Percentiles rank a stretch among this genome's conserved stretches.
Conservation (phyloP, 108 stramenopile species). For the Cylindrotheca closterium region DNA sequence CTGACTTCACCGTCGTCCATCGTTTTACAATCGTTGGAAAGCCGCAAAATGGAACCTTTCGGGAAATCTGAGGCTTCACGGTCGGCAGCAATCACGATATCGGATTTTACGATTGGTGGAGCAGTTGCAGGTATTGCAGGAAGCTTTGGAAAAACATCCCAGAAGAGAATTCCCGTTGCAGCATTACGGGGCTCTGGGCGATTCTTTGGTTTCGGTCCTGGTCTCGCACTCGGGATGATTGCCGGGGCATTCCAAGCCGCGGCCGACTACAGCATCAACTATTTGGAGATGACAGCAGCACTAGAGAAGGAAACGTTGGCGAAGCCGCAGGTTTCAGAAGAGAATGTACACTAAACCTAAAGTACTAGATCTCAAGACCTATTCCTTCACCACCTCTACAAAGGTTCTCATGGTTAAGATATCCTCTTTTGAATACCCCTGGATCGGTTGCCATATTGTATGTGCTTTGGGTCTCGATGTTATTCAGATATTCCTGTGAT, state of each 20-base stretch:
- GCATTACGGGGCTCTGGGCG: constrained; percentile 12
- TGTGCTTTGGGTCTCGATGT: too few relatives aligned
- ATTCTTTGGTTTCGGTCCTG: constrained; percentile 21
- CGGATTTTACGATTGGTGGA: constrained; percentile 31
- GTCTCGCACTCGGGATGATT: constrained; percentile 20
- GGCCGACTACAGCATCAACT: constrained; percentile 13
- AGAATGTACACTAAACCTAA: neutral
- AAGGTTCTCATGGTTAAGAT: neutral
- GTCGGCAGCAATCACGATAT: constrained; percentile 8
- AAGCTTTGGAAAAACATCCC: constrained; percentile 18
- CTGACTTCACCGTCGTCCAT: constrained; percentile 17
- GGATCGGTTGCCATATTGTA: too few relatives aligned
- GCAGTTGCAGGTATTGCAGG: constrained; percentile 23
- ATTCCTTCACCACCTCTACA: neutral
- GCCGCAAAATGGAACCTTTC: neutral
- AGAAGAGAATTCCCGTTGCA: constrained; percentile 5
- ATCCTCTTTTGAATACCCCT: neutral
- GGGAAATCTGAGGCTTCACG: neutral
- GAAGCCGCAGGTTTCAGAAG: too few relatives aligned
- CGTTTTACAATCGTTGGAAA: constrained; percentile 1
- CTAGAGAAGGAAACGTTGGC: too few relatives aligned
- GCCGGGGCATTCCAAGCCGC: constrained; percentile 26
- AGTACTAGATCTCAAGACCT: neutral
- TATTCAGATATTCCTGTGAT: too few relatives aligned
- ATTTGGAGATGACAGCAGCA: neutral